Evolutionary conservation across 2,329 filamentous ascomycete species (phyloP), one percentile per base, ranked within the genome.

Genomic region (Escovopsis sp.): DNA sequence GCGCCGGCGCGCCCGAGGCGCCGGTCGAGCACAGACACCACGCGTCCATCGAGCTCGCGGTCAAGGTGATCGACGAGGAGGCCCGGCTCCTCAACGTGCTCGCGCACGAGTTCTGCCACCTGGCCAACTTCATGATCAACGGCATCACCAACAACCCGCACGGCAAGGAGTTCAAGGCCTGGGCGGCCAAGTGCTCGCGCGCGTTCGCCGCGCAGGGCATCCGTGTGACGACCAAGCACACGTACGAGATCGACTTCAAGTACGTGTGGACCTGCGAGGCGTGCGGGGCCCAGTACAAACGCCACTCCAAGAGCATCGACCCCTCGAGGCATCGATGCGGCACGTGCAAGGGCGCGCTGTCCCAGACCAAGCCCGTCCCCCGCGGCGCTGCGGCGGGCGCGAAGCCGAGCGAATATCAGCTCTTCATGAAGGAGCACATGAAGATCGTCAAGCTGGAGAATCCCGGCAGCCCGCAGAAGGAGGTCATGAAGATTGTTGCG

Each of bases 21-120:
- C 53, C 3, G 55, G 48, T 55, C 32, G 57, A 52, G 11, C 57
- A 69, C 50, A 62, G 64, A 15, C 70, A 74, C 50, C 77, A 89
- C 58, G 86, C 85, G 9, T 77, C 70, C 12, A 94, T 96, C 54
- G 88, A 96, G 57, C 75, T 96, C 3, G 85, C 88, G 0, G 78
- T 85, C 43, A 94, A 93, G 58, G 80, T 95, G 38, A 87, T 96
- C 47, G 78, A 86, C 56, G 73, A 81, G 53, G 76, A 84, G 50
- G 62, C 82, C 45, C 77, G 85, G 3, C 72, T 96, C 1, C 71
- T 91, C 48, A 95, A 95, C 59, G 87, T 91, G 0, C 65, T 96
- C n/a, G 86, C 89, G 0, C 91, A 98, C 59, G 91, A 98, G 54
- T 96, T 91, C 65, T 96, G 91, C 59, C 91, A 98, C 56, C 66